These are phyloP conservation scores for Talaromyces thailandensis DNA, from an alignment of 495 filamentous ascomycete species.

Conservation along the genomic window DNA sequence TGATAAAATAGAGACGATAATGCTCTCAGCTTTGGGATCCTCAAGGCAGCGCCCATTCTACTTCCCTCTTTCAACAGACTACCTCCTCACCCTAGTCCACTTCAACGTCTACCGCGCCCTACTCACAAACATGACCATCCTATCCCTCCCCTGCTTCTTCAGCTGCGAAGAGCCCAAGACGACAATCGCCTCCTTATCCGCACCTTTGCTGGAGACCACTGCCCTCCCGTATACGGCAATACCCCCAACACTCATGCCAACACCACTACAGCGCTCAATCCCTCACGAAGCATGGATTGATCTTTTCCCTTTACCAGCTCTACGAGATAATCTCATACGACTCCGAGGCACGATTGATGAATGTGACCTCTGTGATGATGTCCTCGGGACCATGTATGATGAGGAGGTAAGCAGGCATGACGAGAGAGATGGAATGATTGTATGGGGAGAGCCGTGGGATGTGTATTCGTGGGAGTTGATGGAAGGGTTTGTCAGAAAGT, in stretches of 20 bases:
- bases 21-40: not conserved
- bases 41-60: not conserved
- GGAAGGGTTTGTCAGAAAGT: constrained; percentile 36
- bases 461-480: constrained; percentile 30
- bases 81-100: constrained; percentile 16
- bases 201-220: constrained; percentile 13
- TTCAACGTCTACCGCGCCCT: constrained; percentile 69
- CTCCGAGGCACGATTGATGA: constrained; percentile 11
- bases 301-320: constrained; percentile 19
- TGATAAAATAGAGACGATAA: not conserved
- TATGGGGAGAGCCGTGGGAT: constrained; percentile 24
- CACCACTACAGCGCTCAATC: constrained; percentile 4
- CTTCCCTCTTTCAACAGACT: constrained; percentile 11
- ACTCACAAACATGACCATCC: constrained; percentile 13
- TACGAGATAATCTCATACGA: constrained; percentile 23
- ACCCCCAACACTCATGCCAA: constrained; percentile 8
- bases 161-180: constrained; percentile 7
- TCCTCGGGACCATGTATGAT: constrained; percentile 14
- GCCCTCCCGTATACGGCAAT: not conserved
- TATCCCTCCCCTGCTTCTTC: constrained; percentile 11
- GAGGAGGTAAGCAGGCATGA: constrained; percentile 10
- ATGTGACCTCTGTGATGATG: constrained; percentile 15
- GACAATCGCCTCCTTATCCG: not conserved
- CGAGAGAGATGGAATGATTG: constrained; percentile 13
- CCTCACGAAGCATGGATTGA: constrained; percentile 20